Conservation (phyloP, 2,329 filamentous ascomycete species). For the Penicillium decumbens region DNA sequence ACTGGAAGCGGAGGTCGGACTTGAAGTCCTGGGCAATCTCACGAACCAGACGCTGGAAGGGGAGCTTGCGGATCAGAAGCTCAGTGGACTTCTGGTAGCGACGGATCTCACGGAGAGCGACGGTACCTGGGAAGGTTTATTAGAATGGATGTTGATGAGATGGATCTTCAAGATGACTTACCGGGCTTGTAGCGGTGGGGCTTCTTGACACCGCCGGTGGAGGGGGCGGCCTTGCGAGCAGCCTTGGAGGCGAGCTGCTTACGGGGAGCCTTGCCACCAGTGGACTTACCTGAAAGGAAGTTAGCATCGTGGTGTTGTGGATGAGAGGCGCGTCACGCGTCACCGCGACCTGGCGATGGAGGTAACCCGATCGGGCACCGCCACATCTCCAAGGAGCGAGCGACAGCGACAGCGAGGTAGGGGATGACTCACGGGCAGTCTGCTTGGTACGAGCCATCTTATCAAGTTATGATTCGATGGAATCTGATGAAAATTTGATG, state of each 20-base stretch:
- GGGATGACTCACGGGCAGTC: conserved; percentile 47
- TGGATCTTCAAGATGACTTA: conserved; percentile 30
- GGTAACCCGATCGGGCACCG: neutral
- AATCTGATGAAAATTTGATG: conserved; percentile 30
- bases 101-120: conserved; percentile 97
- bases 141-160: conserved; percentile 17
- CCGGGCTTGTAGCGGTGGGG: conserved; percentile 84
- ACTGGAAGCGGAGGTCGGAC: conserved; percentile 95
- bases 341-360: neutral
- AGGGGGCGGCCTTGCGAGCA: conserved; percentile 95
- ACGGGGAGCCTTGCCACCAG: conserved; percentile 67
- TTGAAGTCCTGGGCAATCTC: conserved; percentile 97
- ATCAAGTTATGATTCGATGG: conserved; percentile 26
- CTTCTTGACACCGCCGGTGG: conserved; percentile 96
- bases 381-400: conserved; percentile 8
- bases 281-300: conserved; percentile 60
- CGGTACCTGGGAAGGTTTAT: conserved; percentile 56
- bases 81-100: conserved; percentile 97
- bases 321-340: conserved; percentile 14
- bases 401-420: conserved; percentile 18
- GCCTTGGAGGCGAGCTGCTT: conserved; percentile 99
- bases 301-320: conserved; percentile 27
- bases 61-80: conserved; percentile 92
- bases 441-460: conserved; percentile 51
- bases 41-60: conserved; percentile 95